Conservation (phyloP, 2,329 filamentous ascomycete species). For the Grosmannia serpens region DNA sequence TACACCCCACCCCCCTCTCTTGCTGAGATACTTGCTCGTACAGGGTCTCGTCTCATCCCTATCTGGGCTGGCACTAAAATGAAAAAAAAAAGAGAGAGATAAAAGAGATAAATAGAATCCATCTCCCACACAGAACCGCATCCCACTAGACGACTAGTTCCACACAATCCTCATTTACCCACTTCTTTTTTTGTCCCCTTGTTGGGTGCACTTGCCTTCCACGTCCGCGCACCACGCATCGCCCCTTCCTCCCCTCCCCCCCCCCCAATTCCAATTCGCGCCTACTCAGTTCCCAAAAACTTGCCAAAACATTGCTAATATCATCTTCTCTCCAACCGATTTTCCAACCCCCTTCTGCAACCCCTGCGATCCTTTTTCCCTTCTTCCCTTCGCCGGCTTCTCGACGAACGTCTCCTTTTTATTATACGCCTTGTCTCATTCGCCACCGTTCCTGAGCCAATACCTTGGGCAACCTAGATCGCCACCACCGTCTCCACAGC, state of each 20-base stretch:
- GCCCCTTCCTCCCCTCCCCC: background rate
- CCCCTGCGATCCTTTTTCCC: background rate
- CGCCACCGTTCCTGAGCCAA: background rate
- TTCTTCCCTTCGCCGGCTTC: background rate
- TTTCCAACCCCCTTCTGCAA: background rate
- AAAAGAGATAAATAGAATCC: conserved; percentile 2
- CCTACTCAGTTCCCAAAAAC: background rate
- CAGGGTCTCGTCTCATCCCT: conserved; percentile 6
- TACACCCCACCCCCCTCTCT: background rate
- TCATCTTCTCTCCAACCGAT: background rate
- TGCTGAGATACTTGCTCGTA: background rate
- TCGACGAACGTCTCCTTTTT: background rate
- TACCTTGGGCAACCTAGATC: conserved; percentile 1
- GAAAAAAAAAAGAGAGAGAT: background rate
- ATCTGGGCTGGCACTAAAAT: background rate
- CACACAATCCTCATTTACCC: conserved; percentile 2
- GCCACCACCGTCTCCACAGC: conserved; percentile 6
- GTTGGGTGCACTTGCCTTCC: background rate
- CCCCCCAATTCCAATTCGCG: conserved; percentile 1
- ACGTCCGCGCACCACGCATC: background rate
- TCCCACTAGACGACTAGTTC: background rate
- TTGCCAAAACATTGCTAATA: background rate
- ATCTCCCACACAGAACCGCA: background rate
- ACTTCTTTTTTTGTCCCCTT: background rate
- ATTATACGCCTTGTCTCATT: background rate